These are phyloP conservation scores for Ganoderma sinense DNA, from an alignment of 1,284 basidiomycete species.

Conservation along the genomic window DNA sequence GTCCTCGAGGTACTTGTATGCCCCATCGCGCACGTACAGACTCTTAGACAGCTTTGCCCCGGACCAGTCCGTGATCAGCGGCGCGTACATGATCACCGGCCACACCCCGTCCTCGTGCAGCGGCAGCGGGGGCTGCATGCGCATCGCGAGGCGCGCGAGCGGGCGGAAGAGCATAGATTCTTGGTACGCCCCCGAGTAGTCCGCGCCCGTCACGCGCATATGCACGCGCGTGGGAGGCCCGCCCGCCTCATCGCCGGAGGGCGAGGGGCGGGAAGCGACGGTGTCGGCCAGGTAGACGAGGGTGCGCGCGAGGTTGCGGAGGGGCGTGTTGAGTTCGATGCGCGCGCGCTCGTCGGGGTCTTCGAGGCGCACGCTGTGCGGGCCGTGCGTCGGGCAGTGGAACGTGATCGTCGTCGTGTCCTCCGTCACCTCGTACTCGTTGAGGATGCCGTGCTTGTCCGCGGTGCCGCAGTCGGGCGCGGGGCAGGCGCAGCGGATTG, in stretches of 20 bases:
- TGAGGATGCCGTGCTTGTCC: conserved; percentile 40
- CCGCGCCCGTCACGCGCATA: conserved; percentile 40
- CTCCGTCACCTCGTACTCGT: conserved; percentile 27
- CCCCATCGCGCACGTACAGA: conserved; percentile 38
- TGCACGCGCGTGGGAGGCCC: conserved; percentile 24
- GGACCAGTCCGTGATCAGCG: conserved; percentile 42
- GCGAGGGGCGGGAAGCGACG: neutral
- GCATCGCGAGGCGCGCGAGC: conserved; percentile 19
- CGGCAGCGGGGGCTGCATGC: conserved; percentile 18
- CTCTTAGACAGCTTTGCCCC: conserved; percentile 44
- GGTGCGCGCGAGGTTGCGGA: conserved; percentile 40
- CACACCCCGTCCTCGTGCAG: neutral
- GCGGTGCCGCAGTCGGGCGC: conserved; percentile 35
- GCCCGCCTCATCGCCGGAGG: neutral
- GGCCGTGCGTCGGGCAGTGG: conserved; percentile 36
- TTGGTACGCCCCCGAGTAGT: conserved; percentile 40
- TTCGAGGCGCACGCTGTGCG: conserved; percentile 28
- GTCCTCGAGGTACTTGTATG: conserved; percentile 37
- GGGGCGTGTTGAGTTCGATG: conserved; percentile 42
- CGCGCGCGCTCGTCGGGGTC: conserved; percentile 29
- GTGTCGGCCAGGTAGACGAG: conserved; percentile 30
- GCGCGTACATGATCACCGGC: conserved; percentile 34
- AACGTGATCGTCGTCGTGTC: conserved; percentile 31
- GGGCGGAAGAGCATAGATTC: conserved; percentile 39
- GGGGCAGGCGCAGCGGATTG: conserved; percentile 39